A percentile compares a stretch with the other conserved stretches of the same genome.
phyloP scores from a whole-genome alignment of 2,329 filamentous ascomycete species.

The Simplicillium sp. region DNA sequence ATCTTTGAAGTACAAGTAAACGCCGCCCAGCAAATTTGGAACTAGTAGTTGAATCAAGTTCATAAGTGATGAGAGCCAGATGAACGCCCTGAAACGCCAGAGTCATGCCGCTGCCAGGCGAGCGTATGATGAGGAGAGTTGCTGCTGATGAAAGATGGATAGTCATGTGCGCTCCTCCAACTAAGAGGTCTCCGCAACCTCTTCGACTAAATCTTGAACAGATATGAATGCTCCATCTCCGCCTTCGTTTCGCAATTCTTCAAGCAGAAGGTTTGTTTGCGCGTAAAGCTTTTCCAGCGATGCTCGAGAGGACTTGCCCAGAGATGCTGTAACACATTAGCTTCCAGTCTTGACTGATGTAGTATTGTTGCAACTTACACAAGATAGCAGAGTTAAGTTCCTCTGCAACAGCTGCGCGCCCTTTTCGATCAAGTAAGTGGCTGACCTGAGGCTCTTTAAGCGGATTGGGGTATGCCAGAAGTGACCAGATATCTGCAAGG shows the following conservation, averaged over 20 bases:
- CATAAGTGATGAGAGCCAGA: no score
- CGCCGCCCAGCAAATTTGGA: no score
- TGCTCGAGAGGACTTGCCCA: slow-evolving; percentile 82
- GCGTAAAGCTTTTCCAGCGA: slow-evolving; percentile 78
- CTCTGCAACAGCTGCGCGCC: slow-evolving; percentile 73
- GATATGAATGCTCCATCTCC: slow-evolving; percentile 76
- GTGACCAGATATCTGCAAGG: slow-evolving; percentile 75
- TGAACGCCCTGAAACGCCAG: no score
- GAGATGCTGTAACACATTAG: slow-evolving; percentile 52
- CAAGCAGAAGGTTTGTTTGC: slow-evolving; percentile 78
- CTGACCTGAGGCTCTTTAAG: slow-evolving; percentile 64
- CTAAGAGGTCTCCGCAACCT: slow-evolving; percentile 13
- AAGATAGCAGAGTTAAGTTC: slow-evolving; percentile 91
- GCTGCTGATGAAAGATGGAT: no score
- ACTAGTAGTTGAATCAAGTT: no score
- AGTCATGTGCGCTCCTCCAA: no score
- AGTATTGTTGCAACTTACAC: slow-evolving; percentile 44
- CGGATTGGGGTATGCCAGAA: slow-evolving; percentile 81
- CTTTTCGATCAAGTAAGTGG: slow-evolving; percentile 66
- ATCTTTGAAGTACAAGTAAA: no score
- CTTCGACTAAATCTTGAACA: slow-evolving; percentile 36
- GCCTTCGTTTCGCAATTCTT: slow-evolving; percentile 70
- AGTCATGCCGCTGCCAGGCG: no score
- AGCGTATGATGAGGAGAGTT: no score
- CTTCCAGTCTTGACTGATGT: not conserved